Percentiles rank a stretch among this genome's conserved stretches.
These are phyloP conservation scores for Dendrobium huoshanense DNA, from an alignment of 106 monocot genomes.

Conservation along the genomic window DNA sequence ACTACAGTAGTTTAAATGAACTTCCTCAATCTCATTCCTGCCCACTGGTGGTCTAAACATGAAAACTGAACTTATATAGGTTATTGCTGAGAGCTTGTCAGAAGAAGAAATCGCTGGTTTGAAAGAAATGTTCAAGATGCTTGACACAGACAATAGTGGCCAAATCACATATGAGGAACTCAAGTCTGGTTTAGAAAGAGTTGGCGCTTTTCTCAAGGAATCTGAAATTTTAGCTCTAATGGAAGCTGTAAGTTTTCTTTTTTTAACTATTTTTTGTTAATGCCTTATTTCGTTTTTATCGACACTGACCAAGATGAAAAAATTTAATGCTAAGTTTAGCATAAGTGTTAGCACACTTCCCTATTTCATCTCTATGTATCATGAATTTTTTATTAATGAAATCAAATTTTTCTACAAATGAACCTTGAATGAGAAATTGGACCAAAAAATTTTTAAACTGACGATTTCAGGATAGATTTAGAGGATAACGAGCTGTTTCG, in stretches of 20 bases:
- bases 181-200: constrained; percentile 48
- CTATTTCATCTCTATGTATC: not conserved
- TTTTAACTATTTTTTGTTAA: not conserved
- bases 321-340: not conserved
- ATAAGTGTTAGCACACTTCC: not conserved
- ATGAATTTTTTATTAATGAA: not conserved
- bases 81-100: constrained; percentile 61
- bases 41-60: not conserved
- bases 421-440: not conserved
- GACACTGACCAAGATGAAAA: not conserved
- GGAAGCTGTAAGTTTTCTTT: constrained; percentile 44
- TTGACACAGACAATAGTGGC: constrained; percentile 58
- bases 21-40: not conserved
- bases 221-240: constrained; percentile 59
- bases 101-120: constrained; percentile 64
- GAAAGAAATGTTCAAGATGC: constrained; percentile 67
- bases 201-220: constrained; percentile 51
- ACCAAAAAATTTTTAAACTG: not conserved
- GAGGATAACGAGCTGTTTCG: not conserved
- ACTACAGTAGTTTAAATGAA: not conserved
- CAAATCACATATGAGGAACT: constrained; percentile 61
- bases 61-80: constrained; percentile 15
- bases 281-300: not conserved
- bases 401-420: not conserved
- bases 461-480: not conserved